A percentile compares a stretch with the other conserved stretches of the same genome.
Conservation (phyloP, 177 flowering plant species). For the Tripterygium wilfordii region DNA sequence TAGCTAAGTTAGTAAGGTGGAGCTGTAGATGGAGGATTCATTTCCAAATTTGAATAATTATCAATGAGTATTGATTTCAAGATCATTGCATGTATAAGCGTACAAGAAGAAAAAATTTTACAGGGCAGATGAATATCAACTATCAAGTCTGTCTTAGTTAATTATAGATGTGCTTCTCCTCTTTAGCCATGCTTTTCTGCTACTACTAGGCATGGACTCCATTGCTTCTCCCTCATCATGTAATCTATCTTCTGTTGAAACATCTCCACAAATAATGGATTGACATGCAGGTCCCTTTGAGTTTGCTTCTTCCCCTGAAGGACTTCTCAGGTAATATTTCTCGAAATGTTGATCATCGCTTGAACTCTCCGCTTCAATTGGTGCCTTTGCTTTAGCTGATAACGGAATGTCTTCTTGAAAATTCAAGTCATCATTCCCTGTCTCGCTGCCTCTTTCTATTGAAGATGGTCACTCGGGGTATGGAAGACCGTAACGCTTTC, state of each 20-base stretch:
- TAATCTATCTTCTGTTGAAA: constrained; percentile 3
- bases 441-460: constrained; percentile 19
- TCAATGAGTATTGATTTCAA: too few relatives aligned
- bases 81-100: too few relatives aligned
- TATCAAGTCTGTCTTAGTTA: too few relatives aligned
- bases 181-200: constrained; percentile 18
- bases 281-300: constrained; percentile 13
- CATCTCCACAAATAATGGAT: constrained; percentile 20
- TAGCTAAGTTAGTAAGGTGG: too few relatives aligned
- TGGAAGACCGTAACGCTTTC: constrained; percentile 62
- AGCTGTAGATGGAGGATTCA: too few relatives aligned
- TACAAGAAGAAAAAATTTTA: too few relatives aligned
- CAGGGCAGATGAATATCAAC: too few relatives aligned
- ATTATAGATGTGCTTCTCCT: constrained; percentile 32
- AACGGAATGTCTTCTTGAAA: constrained; percentile 6
- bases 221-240: constrained; percentile 11
- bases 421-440: constrained; percentile 14
- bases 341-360: constrained; percentile 7
- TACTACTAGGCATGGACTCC: constrained; percentile 10
- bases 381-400: constrained; percentile 14
- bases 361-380: constrained; percentile 11
- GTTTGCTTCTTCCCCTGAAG: constrained; percentile 16
- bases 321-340: constrained; percentile 5
- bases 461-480: constrained; percentile 40
- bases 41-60: too few relatives aligned